These are phyloP conservation scores for Leucocoprinus gongylophorus DNA, from an alignment of 1,284 basidiomycete genomes.

Conservation along the genomic window DNA sequence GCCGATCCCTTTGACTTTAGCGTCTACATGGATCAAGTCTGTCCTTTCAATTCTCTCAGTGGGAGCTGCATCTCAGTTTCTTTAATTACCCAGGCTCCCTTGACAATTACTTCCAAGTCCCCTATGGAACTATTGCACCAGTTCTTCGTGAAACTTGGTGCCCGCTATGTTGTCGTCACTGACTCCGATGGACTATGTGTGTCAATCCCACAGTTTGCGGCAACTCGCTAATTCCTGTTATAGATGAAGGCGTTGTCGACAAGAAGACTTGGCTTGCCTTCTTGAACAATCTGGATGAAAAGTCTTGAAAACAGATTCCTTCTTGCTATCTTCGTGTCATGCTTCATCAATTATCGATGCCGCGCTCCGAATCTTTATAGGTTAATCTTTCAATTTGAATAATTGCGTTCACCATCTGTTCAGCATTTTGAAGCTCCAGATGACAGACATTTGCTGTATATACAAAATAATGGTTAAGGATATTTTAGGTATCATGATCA, in stretches of 20 bases:
- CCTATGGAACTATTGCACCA: constrained; percentile 88
- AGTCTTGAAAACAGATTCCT: constrained; percentile 22
- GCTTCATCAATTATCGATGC: background rate
- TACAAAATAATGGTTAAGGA: too few species aligned
- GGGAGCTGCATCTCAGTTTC: background rate
- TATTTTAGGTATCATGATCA: too few species aligned
- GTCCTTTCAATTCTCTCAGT: constrained; percentile 18
- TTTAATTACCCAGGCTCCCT: constrained; percentile 53
- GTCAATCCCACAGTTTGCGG: constrained; percentile 23
- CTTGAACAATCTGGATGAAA: constrained; percentile 64
- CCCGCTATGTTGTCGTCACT: constrained; percentile 82
- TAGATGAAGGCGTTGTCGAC: constrained; percentile 85
- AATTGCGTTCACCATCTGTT: too few species aligned
- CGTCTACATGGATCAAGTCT: constrained; percentile 83
- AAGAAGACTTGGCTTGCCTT: constrained; percentile 91
- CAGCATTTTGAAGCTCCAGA: too few species aligned
- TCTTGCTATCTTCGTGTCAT: background rate
- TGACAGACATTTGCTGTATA: too few species aligned
- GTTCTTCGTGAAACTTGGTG: constrained; percentile 87
- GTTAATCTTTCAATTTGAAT: too few species aligned
- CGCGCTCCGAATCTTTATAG: too few species aligned
- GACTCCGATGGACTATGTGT: constrained; percentile 79
- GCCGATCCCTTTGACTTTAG: constrained; percentile 78
- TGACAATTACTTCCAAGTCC: constrained; percentile 76
- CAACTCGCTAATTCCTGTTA: background rate